A percentile compares a stretch with the other conserved stretches of the same genome.
phyloP scores from a whole-genome alignment of 306 rosid species.

The Prunus salicina region DNA sequence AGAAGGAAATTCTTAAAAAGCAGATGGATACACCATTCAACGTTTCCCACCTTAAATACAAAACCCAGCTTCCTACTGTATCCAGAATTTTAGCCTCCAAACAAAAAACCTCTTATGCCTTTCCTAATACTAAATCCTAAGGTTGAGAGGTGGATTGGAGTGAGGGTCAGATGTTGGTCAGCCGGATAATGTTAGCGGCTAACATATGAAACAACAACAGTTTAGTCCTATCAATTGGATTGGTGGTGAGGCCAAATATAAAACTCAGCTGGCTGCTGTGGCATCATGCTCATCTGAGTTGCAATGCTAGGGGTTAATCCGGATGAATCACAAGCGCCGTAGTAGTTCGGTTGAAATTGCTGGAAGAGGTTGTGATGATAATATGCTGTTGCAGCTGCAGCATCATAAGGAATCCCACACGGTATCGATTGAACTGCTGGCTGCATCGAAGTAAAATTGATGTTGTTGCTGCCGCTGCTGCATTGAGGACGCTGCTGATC shows the following conservation, averaged over 20 bases:
- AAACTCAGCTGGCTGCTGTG: conserved; percentile 63
- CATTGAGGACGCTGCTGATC: conserved; percentile 46
- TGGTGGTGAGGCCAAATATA: conserved; percentile 77
- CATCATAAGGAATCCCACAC: conserved; percentile 60
- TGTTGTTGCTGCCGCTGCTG: conserved; percentile 41
- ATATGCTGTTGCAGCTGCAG: conserved; percentile 39
- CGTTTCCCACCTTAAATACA: conserved; percentile 44
- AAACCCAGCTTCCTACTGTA: conserved; percentile 40
- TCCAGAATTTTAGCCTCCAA: conserved; percentile 36
- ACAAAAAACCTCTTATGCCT: conserved; percentile 46
- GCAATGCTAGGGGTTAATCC: conserved; percentile 19
- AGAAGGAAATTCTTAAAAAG: neutral
- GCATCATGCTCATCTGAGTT: conserved; percentile 28
- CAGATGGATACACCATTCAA: conserved; percentile 6
- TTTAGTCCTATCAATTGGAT: conserved; percentile 40
- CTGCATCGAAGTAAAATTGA: conserved; percentile 66
- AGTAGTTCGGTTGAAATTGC: conserved; percentile 48
- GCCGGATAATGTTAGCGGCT: conserved; percentile 47
- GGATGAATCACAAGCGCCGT: conserved; percentile 28
- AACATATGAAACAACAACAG: conserved; percentile 5
- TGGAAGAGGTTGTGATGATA: conserved; percentile 73
- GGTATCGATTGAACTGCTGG: conserved; percentile 54
- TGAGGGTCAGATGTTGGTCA: conserved; percentile 53
- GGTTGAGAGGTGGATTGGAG: conserved; percentile 41
- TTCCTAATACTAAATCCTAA: conserved; percentile 32